A percentile compares a stretch with the other conserved stretches of the same genome.
Conservation (phyloP, 73 alveolate genomes). For the Durusdinium trenchii region DNA sequence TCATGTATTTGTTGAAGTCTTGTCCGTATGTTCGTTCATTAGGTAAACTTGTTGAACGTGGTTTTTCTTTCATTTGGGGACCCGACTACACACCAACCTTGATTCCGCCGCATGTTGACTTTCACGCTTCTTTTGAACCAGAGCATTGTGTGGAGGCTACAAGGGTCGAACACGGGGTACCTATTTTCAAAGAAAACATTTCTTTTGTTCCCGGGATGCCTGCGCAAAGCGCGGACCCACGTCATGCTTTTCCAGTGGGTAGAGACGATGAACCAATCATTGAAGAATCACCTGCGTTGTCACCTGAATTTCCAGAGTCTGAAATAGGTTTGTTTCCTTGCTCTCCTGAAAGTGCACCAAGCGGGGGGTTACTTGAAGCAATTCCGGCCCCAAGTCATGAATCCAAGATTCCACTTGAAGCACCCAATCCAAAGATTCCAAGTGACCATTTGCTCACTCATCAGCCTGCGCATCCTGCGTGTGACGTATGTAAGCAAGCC, state of each 20-base stretch:
- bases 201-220: not conserved
- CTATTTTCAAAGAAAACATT: not conserved
- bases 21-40: not conserved
- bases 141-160: not conserved
- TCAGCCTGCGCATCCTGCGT: not conserved
- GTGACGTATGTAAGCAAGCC: conserved; percentile 28
- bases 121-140: not conserved
- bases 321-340: too few species aligned
- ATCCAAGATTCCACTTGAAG: not conserved
- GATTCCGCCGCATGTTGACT: not conserved
- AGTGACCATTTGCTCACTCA: not conserved
- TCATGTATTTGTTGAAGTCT: not conserved
- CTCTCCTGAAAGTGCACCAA: too few species aligned
- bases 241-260: not conserved
- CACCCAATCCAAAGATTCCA: not conserved
- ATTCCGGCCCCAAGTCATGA: not conserved
- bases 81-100: not conserved
- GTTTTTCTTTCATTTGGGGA: conserved; percentile 17
- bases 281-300: not conserved
- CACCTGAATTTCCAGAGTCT: not conserved
- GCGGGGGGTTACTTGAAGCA: too few species aligned
- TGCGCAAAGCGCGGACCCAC: not conserved
- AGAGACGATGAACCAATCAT: not conserved
- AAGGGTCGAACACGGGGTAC: not conserved
- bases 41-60: not conserved